These are phyloP conservation scores for Alnus rubra DNA, from an alignment of 306 rosid genomes.

Conservation along the genomic window DNA sequence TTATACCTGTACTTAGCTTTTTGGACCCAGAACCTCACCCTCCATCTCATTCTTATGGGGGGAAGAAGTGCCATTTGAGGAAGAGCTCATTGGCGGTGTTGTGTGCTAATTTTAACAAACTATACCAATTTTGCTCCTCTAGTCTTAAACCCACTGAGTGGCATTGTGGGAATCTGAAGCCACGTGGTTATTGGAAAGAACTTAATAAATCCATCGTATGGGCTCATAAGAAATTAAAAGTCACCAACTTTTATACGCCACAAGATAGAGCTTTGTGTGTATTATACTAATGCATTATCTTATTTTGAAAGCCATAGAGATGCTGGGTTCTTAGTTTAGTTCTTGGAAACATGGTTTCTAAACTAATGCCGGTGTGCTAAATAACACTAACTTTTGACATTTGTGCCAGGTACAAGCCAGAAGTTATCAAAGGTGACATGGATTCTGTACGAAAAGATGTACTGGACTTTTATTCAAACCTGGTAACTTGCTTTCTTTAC, in stretches of 20 bases:
- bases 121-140: not conserved
- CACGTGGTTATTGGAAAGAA: not conserved
- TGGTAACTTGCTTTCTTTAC: constrained; percentile 39
- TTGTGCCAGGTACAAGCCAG: constrained; percentile 77
- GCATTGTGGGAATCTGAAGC: not conserved
- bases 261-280: not conserved
- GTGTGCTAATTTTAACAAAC: not conserved
- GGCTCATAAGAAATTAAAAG: not conserved
- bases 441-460: constrained; percentile 84
- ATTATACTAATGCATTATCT: not conserved
- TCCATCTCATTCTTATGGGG: not conserved
- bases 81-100: not conserved
- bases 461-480: constrained; percentile 58
- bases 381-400: constrained; percentile 20
- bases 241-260: not conserved
- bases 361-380: not conserved
- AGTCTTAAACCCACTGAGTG: not conserved
- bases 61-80: not conserved
- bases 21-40: not conserved
- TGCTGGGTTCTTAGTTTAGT: constrained; percentile 15
- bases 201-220: not conserved
- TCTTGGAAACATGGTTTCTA: constrained; percentile 16
- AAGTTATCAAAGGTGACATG: constrained; percentile 91
- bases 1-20: not conserved
- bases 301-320: constrained; percentile 11